Percentiles rank a stretch among this genome's conserved stretches.
These are phyloP conservation scores for Artemisia annua DNA, from an alignment of 129 eudicot species.

Conservation along the genomic window DNA sequence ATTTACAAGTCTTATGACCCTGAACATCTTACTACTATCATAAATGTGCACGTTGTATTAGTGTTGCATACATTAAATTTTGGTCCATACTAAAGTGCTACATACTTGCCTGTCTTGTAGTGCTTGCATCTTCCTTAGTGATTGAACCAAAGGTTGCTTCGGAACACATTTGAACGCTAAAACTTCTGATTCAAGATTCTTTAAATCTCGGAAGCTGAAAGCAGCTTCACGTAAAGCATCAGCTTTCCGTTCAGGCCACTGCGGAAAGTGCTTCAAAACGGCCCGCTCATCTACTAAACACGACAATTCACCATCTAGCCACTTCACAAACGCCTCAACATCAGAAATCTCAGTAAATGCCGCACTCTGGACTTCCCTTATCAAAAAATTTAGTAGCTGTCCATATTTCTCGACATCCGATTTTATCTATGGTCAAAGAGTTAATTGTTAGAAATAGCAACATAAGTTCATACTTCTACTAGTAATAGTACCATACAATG, in stretches of 20 bases:
- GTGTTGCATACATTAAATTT: too few species aligned
- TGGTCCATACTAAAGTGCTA: constrained; percentile 10
- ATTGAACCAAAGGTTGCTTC: constrained; percentile 48
- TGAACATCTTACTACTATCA: too few species aligned
- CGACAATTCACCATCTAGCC: constrained; percentile 81
- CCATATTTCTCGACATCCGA: constrained; percentile 87
- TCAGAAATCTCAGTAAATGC: constrained; percentile 68
- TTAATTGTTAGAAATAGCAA: too few species aligned
- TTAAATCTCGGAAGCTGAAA: constrained; percentile 67
- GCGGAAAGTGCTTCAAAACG: constrained; percentile 73
- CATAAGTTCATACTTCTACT: too few species aligned
- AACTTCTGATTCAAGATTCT: constrained; percentile 62
- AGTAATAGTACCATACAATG: too few species aligned
- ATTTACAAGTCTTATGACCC: too few species aligned
- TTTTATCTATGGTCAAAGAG: neutral
- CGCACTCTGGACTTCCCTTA: constrained; percentile 61
- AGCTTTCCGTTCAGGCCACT: constrained; percentile 76
- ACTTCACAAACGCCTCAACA: constrained; percentile 78
- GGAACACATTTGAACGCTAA: constrained; percentile 46
- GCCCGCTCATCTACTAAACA: constrained; percentile 88
- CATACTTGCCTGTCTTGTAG: constrained; percentile 77
- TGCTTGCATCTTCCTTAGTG: constrained; percentile 64
- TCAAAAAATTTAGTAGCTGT: constrained; percentile 46
- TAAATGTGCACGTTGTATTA: too few species aligned
- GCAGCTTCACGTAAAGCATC: constrained; percentile 91